Conservation (phyloP, 768 basidiomycete species). For the Phlegmacium glaucopus region DNA sequence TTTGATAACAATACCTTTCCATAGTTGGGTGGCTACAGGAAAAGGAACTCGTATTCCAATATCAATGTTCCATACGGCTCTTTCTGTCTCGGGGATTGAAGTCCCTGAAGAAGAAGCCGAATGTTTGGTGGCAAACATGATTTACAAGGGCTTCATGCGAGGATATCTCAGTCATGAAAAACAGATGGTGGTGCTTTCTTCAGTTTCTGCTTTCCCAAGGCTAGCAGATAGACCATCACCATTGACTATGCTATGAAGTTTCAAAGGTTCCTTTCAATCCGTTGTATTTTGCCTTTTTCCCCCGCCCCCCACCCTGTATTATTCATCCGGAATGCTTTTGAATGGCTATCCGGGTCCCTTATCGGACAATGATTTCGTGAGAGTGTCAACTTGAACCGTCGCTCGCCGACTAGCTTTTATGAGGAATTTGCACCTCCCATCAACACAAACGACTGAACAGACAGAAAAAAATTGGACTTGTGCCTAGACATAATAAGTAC, state of each 20-base stretch:
- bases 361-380: too few relatives aligned
- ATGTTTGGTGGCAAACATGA: slow-evolving; percentile 93
- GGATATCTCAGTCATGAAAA: slow-evolving; percentile 97
- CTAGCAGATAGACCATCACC: slow-evolving; percentile 61
- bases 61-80: slow-evolving; percentile 73
- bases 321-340: too few relatives aligned
- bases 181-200: slow-evolving; percentile 88
- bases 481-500: too few relatives aligned
- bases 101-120: slow-evolving; percentile 82
- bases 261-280: neutral
- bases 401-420: too few relatives aligned
- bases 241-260: slow-evolving; percentile 32
- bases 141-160: slow-evolving; percentile 87
- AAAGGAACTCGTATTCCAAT: slow-evolving; percentile 80
- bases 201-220: slow-evolving; percentile 76
- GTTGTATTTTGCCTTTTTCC: too few relatives aligned
- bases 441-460: too few relatives aligned
- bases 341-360: too few relatives aligned
- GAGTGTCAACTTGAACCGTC: too few relatives aligned
- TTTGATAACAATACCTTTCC: slow-evolving; percentile 4
- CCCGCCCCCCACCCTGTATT: too few relatives aligned
- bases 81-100: slow-evolving; percentile 67
- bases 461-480: too few relatives aligned
- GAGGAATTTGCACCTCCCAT: too few relatives aligned
- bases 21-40: slow-evolving; percentile 76